phyloP scores from a whole-genome alignment of 495 filamentous ascomycete genomes.

The Copromyces sp. region DNA sequence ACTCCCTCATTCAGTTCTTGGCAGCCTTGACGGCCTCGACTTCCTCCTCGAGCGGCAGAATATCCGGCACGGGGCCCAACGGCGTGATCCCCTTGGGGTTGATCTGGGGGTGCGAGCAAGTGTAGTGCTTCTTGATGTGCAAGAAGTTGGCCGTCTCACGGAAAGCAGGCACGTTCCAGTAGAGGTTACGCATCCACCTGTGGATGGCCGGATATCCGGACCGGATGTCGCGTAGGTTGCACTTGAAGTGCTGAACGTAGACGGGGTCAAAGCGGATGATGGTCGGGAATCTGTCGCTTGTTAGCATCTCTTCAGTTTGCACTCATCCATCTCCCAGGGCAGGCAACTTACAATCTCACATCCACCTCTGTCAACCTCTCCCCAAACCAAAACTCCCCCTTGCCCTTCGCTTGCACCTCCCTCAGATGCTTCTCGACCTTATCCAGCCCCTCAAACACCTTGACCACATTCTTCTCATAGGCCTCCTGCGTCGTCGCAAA shows the following conservation, averaged over 20 bases:
- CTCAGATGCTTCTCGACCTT: constrained; percentile 50
- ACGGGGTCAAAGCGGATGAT: constrained; percentile 57
- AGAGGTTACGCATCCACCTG: constrained; percentile 58
- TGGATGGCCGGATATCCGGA: constrained; percentile 60
- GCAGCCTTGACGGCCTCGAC: constrained; percentile 21
- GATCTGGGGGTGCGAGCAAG: constrained; percentile 43
- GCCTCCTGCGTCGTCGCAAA: constrained; percentile 57
- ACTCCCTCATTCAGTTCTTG: not conserved
- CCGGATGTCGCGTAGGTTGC: constrained; percentile 60
- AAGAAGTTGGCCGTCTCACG: constrained; percentile 59
- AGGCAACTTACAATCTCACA: constrained; percentile 39
- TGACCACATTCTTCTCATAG: constrained; percentile 48
- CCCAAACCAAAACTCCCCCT: constrained; percentile 55
- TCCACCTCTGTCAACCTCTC: constrained; percentile 58
- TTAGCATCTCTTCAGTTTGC: not conserved
- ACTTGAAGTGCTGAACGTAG: constrained; percentile 59
- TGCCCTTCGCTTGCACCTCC: constrained; percentile 11
- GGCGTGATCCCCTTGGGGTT: constrained; percentile 56
- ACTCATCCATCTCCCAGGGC: not conserved
- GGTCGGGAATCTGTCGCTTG: constrained; percentile 37
- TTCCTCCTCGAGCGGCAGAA: constrained; percentile 37
- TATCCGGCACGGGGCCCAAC: constrained; percentile 53
- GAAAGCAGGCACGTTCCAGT: constrained; percentile 63
- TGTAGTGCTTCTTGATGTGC: constrained; percentile 49
- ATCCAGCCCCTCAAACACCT: constrained; percentile 55